These are phyloP conservation scores for Colletotrichum tanaceti DNA, from an alignment of 2,329 filamentous ascomycete species.

Conservation along the genomic window DNA sequence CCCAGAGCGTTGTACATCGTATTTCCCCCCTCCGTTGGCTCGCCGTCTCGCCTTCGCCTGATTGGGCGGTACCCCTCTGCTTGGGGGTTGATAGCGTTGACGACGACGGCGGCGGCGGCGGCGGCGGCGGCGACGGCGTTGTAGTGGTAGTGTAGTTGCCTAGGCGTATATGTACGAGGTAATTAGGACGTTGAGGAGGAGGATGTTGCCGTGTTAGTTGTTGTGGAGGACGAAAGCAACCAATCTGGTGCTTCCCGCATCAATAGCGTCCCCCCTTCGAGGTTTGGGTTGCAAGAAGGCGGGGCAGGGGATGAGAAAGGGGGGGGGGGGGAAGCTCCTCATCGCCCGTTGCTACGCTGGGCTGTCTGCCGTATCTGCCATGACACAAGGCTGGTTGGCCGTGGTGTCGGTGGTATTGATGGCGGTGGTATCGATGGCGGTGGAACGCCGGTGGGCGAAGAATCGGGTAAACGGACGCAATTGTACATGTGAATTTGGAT, in stretches of 20 bases:
- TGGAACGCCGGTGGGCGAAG: background rate
- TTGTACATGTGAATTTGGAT: constrained; percentile 28
- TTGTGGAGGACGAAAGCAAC: background rate
- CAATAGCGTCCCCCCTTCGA: constrained; percentile 16
- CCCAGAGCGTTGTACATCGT: background rate
- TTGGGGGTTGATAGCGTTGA: constrained; percentile 3
- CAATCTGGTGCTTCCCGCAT: constrained; percentile 27
- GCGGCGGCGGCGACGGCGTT: background rate
- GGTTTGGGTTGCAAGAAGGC: constrained; percentile 24
- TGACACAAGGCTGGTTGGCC: background rate
- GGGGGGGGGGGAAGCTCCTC: background rate
- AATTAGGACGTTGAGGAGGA: background rate
- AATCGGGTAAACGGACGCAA: background rate
- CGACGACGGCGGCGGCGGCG: no score
- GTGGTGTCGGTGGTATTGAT: background rate
- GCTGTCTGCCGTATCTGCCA: constrained; percentile 15
- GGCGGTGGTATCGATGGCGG: no score
- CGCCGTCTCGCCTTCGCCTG: constrained; percentile 3
- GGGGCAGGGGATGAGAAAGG: background rate
- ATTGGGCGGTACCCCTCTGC: constrained; percentile 29
- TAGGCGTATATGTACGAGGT: no score
- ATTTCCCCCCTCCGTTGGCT: constrained; percentile 14
- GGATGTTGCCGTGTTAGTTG: background rate
- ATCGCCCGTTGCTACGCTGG: background rate
- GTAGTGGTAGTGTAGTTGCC: constrained; percentile 1